Evolutionary conservation across 2,329 filamentous ascomycete genomes (phyloP), one percentile per base, ranked within the genome.

Genomic region (Epicoccum nigrum): DNA sequence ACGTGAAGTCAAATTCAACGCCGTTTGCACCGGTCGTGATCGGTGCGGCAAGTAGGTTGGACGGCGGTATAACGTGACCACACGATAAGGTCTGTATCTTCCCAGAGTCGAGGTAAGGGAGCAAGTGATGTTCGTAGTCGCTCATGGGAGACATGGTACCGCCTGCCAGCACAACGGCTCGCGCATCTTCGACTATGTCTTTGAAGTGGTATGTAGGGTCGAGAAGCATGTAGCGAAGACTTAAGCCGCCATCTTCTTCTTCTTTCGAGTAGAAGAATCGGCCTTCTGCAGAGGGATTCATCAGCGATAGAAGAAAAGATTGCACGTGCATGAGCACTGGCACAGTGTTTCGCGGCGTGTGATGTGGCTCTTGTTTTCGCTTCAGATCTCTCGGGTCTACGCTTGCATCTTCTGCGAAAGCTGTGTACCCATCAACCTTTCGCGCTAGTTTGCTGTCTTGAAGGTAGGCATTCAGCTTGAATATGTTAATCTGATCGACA

Each of bases 71-170:
- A 37, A 99, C 92, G 73, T 99, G 94, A 0, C 91, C 92, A 69
- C 93, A 99, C 60, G 92, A 97, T 23, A 97, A 83, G 0, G 90
- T 96, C 8, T 82, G 86, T 35, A 97, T 82, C 49, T 84, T 84
- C 0, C 77, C 73, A 0, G 80, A 61, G 0, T 83, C 69, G 0
- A 96, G 72, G 40, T 89, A 87, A 0, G 93, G 89, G 56, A 99
- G 94, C 0, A 99, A 80, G 63, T 97, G 90, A 4, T 88, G 82
- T 28, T 83, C 86, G 73, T 96, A 99, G 74, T 97, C 94, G 19
- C 87, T 84, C 78, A 97, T 96, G 0, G 94, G 94, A 2, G 94
- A 96, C 94, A 99, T 97, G 20, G 94, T 99, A 17, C 94, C 94
- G 51, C 94, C 94, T 0, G 92, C 94, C 3, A 99, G 79, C 33